Evolutionary conservation across 2,329 filamentous ascomycete genomes (phyloP), one percentile per base, ranked within the genome.

Genomic region (Rugonectria rugulosa): DNA sequence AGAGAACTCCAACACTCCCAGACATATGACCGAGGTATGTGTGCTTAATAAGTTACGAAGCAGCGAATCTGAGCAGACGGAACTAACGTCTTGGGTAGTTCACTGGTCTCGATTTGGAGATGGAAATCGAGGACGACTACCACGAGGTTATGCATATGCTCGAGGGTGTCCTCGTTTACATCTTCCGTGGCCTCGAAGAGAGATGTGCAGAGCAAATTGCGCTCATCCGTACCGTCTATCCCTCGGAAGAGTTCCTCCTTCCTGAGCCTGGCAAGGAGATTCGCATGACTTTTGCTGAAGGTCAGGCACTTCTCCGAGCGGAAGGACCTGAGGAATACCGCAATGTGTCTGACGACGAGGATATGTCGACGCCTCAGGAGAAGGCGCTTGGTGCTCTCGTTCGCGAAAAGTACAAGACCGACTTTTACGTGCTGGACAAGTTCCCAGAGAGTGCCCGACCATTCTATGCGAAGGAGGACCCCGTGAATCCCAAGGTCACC

Each of bases 361-460:
- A 95, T 68, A 87, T 94, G 80, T 84, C 78, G 70, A 95, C 90
- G 0, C 87, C 90, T 0, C 88, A 94, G 70, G 91, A 95, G 74
- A 93, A 93, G 77, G 90, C 89, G n/a, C 87, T 98, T 8, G 95
- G 95, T 54, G 88, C 87, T 21, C 82, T 98, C 42, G 86, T 98
- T 63, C 88, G 91, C 53, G 83, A 91, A 67, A 97, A 97, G 78
- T 97, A 89, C 82, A 85, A 89, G 72, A 95, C 92, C 57, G 95
- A 99, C 78, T 98, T 98, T 79, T 98, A 97, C 79, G 88, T 96
- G 19, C 84, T 99, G 60, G 94, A 98, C 81, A 95, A 98, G 77
- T 99, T 97, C 82, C 95, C 95, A 38, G 87, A 95, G 74, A 81
- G 82, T 31, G 91, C 95, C 17, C 86, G 95, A 24, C 94, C 94